phyloP scores from a whole-genome alignment of 176 grass and related monocot genomes.

The Bothriochloa decipiens region DNA sequence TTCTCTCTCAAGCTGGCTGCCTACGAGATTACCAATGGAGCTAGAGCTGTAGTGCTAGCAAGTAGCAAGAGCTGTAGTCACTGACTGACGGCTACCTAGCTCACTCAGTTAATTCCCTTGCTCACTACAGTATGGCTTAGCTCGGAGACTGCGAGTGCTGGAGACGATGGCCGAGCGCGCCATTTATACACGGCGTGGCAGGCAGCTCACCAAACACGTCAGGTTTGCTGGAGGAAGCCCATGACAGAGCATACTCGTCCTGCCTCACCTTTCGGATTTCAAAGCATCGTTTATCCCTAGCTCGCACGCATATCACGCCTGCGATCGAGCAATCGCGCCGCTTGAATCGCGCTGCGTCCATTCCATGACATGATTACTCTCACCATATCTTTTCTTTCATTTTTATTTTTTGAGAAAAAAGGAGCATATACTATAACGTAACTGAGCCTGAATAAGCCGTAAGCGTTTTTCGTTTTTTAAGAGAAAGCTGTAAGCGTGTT shows the following conservation, averaged over 20 bases:
- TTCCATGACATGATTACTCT: not conserved
- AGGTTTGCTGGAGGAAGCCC: not conserved
- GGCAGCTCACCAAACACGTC: not conserved
- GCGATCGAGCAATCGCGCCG: not conserved
- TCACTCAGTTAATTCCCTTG: too few relatives aligned
- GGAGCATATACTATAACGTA: not conserved
- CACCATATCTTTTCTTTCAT: not conserved
- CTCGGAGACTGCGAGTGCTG: not conserved
- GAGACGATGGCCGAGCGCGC: not conserved
- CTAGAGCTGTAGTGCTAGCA: not conserved
- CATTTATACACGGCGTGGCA: constrained; percentile 34
- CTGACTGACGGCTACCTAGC: too few relatives aligned
- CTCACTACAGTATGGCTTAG: too few relatives aligned
- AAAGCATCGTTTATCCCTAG: not conserved
- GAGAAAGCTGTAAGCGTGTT: not conserved
- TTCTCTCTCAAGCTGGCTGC: not conserved
- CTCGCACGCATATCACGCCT: not conserved
- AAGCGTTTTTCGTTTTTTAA: too few relatives aligned
- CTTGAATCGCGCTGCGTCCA: not conserved
- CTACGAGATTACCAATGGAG: not conserved
- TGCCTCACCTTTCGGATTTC: constrained; percentile 5
- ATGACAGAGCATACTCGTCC: not conserved
- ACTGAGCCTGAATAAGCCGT: not conserved
- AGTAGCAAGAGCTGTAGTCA: too few relatives aligned
- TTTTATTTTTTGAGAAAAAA: not conserved